Conservation (phyloP, 1,139 yeast species). For the Ogataea hybrid region DNA sequence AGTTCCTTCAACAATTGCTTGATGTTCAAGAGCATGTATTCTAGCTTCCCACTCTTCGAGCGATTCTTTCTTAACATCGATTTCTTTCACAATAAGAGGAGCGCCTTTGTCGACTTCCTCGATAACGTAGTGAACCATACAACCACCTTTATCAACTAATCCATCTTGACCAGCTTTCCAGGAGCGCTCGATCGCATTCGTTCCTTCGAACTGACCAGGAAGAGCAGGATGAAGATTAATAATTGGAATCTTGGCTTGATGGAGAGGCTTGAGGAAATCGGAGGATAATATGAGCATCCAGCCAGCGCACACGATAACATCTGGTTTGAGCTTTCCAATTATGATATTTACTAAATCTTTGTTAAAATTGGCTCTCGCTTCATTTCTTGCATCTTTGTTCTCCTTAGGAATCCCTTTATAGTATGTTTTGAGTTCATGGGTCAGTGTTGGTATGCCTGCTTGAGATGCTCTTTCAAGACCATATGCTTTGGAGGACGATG, state of each 20-base stretch:
- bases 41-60: conserved; percentile 76
- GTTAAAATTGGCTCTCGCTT: conserved; percentile 71
- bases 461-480: conserved; percentile 78
- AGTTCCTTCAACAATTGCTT: conserved; percentile 91
- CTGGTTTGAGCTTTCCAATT: conserved; percentile 55
- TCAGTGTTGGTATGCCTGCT: conserved; percentile 64
- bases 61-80: conserved; percentile 68
- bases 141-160: conserved; percentile 75
- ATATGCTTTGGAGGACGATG: conserved; percentile 79
- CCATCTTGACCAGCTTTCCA: conserved; percentile 93
- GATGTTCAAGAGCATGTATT: conserved; percentile 84
- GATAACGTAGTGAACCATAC: conserved; percentile 94
- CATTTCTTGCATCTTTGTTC: conserved; percentile 48
- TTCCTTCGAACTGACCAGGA: conserved; percentile 96
- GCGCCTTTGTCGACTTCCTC: conserved; percentile 93
- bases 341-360: conserved; percentile 71
- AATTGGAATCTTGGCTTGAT: conserved; percentile 62
- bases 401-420: conserved; percentile 72
- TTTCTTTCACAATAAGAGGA: conserved; percentile 78
- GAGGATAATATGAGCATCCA: conserved; percentile 95
- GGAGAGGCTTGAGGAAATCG: conserved; percentile 65
- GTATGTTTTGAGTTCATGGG: conserved; percentile 72
- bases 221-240: conserved; percentile 95
- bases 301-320: conserved; percentile 93
- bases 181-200: conserved; percentile 94